phyloP scores from a whole-genome alignment of 495 filamentous ascomycete species.

The Lophiostoma macrostomum region DNA sequence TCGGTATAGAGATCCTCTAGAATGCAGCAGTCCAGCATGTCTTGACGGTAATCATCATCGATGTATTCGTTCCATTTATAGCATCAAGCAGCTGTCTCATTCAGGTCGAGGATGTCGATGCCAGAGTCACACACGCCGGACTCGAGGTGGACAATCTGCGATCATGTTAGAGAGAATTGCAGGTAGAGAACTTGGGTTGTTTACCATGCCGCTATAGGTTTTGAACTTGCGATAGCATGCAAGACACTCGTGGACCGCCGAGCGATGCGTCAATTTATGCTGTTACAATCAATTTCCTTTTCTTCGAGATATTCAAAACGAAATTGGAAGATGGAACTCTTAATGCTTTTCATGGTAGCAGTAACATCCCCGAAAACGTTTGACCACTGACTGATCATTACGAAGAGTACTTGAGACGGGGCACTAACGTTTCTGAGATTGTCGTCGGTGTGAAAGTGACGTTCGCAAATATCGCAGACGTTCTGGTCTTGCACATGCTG shows the following conservation, averaged over 20 bases:
- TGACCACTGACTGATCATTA: background rate
- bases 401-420: background rate
- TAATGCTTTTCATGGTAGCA: no score
- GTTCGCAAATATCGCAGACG: conserved; percentile 8
- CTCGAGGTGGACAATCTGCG: conserved; percentile 12
- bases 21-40: background rate
- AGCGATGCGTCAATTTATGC: conserved; percentile 3
- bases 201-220: conserved; percentile 13
- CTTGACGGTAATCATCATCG: background rate
- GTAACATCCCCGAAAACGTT: background rate
- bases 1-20: background rate
- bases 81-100: conserved; percentile 1
- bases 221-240: background rate
- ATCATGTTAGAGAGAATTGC: background rate
- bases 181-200: background rate
- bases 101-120: conserved; percentile 2
- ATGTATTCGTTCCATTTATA: background rate
- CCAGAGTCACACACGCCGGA: conserved; percentile 2
- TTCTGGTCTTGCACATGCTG: conserved; percentile 4
- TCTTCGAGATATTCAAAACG: background rate
- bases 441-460: background rate
- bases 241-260: conserved; percentile 1
- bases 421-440: background rate
- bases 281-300: no score
- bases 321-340: background rate